phyloP scores from a whole-genome alignment of 495 filamentous ascomycete species.

The Hypoxylon perforatum region DNA sequence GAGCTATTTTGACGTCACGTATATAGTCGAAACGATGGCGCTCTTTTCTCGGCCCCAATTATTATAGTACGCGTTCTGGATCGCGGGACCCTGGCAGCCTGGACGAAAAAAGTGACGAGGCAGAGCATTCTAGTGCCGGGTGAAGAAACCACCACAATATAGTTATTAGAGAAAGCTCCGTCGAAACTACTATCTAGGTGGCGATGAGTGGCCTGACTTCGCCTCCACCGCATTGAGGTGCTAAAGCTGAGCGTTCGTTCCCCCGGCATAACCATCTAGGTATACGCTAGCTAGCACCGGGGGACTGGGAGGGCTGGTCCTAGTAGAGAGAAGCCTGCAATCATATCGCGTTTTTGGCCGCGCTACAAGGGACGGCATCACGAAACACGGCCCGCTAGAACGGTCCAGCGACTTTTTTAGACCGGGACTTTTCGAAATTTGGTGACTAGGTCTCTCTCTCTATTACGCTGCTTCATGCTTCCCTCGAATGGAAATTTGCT shows the following conservation, averaged over 20 bases:
- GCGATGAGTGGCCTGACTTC: not conserved
- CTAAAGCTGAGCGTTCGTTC: not conserved
- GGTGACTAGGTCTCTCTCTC: not conserved
- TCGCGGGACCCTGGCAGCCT: too few species aligned
- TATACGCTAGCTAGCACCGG: constrained; percentile 4
- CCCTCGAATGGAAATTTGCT: not conserved
- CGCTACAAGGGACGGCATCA: constrained; percentile 13
- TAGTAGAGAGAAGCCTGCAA: not conserved
- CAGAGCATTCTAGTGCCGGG: too few species aligned
- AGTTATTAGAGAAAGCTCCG: too few species aligned
- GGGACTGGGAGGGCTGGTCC: not conserved
- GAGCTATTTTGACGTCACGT: too few species aligned
- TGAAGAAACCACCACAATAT: too few species aligned
- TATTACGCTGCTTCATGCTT: not conserved
- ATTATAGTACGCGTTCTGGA: too few species aligned
- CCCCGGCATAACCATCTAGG: constrained; percentile 1
- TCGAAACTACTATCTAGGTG: too few species aligned
- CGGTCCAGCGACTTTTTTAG: too few species aligned
- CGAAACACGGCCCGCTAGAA: constrained; percentile 19
- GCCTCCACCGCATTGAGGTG: constrained; percentile 8
- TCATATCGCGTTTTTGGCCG: not conserved
- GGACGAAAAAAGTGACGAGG: too few species aligned
- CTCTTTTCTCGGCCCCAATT: too few species aligned
- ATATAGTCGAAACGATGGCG: too few species aligned
- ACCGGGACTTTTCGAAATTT: not conserved